Percentiles rank a stretch among this genome's conserved stretches.
Evolutionary conservation across 1,139 yeast genomes (phyloP).

Genomic region (Groenewaldozyma auringiensis): DNA sequence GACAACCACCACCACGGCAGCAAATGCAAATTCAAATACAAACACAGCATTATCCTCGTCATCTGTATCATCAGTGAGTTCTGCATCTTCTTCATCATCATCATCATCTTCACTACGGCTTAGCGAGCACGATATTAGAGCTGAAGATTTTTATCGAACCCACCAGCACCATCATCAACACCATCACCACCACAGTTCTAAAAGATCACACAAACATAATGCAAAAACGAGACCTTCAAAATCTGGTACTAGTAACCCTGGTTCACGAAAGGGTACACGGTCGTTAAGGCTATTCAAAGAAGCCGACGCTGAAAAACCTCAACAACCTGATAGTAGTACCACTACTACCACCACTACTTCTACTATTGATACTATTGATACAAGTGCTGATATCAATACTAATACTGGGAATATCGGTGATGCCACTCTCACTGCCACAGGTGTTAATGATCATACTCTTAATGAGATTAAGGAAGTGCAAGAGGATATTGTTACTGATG

Average conservation of each 20-base stretch:
- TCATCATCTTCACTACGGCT: not conserved
- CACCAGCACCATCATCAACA: not conserved
- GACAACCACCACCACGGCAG: not conserved
- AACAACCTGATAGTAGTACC: not conserved
- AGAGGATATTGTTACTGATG: not conserved
- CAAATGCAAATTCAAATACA: too few species aligned
- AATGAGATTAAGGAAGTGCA: not conserved
- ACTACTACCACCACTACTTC: constrained; percentile 7
- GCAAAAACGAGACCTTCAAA: not conserved
- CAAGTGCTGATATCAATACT: too few species aligned
- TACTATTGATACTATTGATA: too few species aligned
- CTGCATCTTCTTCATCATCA: not conserved
- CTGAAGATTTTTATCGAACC: not conserved
- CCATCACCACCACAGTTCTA: not conserved
- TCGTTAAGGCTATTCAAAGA: constrained; percentile 43
- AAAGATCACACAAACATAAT: too few species aligned
- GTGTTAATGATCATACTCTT: too few species aligned
- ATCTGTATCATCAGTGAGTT: not conserved
- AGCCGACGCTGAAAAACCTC: constrained; percentile 20
- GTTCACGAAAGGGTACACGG: constrained; percentile 46
- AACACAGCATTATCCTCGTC: too few species aligned
- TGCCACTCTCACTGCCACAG: not conserved
- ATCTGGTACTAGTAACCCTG: constrained; percentile 10
- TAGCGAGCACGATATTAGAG: not conserved
- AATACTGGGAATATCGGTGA: constrained; percentile 1